Conservation (phyloP, 169 alveolate species). For the Besnoitia besnoiti region DNA sequence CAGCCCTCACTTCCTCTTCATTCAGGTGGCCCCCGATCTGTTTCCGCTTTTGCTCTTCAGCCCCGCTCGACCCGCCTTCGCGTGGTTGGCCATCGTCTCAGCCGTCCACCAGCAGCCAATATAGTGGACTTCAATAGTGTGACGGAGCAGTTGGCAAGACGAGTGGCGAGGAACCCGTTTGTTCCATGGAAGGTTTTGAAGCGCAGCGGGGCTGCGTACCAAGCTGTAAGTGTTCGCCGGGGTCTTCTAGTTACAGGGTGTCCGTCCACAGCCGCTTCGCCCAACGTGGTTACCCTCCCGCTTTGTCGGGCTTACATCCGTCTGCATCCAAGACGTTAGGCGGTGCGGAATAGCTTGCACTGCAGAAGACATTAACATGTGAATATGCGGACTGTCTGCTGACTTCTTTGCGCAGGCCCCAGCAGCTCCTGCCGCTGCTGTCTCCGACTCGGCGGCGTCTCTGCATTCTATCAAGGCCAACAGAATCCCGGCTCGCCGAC, state of each 20-base stretch:
- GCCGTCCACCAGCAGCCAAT: neutral
- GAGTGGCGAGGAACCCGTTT: constrained; percentile 2
- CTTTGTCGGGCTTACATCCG: too few species aligned
- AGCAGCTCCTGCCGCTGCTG: neutral
- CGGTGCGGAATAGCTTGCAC: too few species aligned
- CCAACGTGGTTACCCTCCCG: too few species aligned
- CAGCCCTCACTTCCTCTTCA: too few species aligned
- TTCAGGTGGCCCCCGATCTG: too few species aligned
- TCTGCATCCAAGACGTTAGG: too few species aligned
- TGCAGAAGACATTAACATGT: too few species aligned
- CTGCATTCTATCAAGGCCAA: neutral
- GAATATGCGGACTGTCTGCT: neutral
- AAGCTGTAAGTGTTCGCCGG: neutral
- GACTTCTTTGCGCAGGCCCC: neutral
- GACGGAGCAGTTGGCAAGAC: neutral
- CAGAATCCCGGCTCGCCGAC: neutral
- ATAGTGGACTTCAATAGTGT: neutral
- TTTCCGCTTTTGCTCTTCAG: neutral
- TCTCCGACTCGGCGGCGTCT: neutral
- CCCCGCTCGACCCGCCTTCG: constrained; percentile 10
- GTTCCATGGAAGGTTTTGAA: constrained; percentile 21
- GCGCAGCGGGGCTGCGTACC: neutral
- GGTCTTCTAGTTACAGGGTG: too few species aligned
- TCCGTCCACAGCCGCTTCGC: too few species aligned
- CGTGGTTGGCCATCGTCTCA: neutral